These are phyloP conservation scores for Sistotremastrum suecicum DNA, from an alignment of 768 basidiomycete genomes.

Conservation along the genomic window DNA sequence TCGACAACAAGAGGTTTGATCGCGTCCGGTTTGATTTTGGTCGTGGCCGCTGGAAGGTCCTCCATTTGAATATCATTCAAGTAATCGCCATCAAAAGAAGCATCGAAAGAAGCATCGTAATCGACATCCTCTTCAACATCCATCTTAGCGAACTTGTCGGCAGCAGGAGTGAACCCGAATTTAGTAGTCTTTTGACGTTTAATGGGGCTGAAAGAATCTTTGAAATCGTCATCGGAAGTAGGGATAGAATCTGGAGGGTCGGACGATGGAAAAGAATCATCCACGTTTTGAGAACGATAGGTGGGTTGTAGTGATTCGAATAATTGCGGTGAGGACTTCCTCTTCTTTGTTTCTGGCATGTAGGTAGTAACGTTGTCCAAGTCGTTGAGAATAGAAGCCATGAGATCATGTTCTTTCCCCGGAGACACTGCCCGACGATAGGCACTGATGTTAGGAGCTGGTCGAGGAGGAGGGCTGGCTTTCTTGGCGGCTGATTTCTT, in stretches of 20 bases:
- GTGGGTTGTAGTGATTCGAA: background rate
- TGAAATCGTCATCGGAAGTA: conserved; percentile 28
- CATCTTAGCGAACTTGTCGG: conserved; percentile 42
- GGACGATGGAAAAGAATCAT: background rate
- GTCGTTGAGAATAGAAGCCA: conserved; percentile 64
- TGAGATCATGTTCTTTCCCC: conserved; percentile 79
- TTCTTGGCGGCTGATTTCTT: conserved; percentile 34
- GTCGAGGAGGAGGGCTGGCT: conserved; percentile 32
- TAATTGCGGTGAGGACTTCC: conserved; percentile 5
- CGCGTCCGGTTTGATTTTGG: too few species aligned
- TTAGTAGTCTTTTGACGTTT: conserved; percentile 43
- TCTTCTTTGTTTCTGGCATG: conserved; percentile 6
- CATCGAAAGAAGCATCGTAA: conserved; percentile 25
- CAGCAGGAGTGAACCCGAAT: conserved; percentile 36
- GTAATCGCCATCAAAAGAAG: conserved; percentile 38
- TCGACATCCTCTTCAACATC: conserved; percentile 42
- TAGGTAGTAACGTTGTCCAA: conserved; percentile 41
- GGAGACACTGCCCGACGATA: conserved; percentile 67
- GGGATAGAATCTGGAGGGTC: background rate
- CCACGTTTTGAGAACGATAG: too few species aligned
- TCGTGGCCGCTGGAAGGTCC: conserved; percentile 12
- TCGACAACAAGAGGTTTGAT: too few species aligned
- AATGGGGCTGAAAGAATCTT: conserved; percentile 41
- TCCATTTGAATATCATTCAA: conserved; percentile 38
- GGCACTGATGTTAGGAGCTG: conserved; percentile 53